phyloP scores from a whole-genome alignment of 495 filamentous ascomycete genomes.

The Polyplosphaeria fusca region DNA sequence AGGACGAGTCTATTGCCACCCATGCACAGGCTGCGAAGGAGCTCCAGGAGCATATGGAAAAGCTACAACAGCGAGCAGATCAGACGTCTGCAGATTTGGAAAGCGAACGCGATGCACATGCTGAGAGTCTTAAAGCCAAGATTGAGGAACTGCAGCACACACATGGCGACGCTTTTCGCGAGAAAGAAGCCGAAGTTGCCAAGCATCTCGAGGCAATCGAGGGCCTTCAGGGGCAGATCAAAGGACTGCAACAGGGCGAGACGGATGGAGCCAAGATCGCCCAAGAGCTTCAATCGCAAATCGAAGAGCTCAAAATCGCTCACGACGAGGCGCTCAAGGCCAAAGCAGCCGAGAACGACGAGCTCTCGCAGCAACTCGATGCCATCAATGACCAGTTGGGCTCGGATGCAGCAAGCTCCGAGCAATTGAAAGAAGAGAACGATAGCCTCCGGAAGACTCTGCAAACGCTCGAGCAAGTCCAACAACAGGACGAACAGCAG shows the following conservation, averaged over 20 bases:
- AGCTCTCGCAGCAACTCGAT: conserved; percentile 29
- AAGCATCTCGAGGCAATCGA: conserved; percentile 24
- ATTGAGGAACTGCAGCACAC: conserved; percentile 11
- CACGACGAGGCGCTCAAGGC: conserved; percentile 22
- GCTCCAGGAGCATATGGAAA: conserved; percentile 14
- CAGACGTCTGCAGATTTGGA: conserved; percentile 14
- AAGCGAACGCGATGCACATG: conserved; percentile 20
- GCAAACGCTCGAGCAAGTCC: conserved; percentile 22
- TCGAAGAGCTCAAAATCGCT: conserved; percentile 22
- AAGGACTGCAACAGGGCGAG: conserved; percentile 27
- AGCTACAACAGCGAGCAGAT: conserved; percentile 18
- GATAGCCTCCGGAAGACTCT: conserved; percentile 27
- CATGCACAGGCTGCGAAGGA: conserved; percentile 21
- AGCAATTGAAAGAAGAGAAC: conserved; percentile 22
- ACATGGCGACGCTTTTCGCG: conserved; percentile 12
- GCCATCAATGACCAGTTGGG: conserved; percentile 29
- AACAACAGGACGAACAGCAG: conserved; percentile 22
- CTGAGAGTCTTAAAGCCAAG: conserved; percentile 9
- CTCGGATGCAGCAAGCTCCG: conserved; percentile 15
- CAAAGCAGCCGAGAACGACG: conserved; percentile 26
- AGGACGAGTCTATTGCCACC: conserved; percentile 19
- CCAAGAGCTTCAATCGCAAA: conserved; percentile 26
- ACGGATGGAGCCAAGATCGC: conserved; percentile 29
- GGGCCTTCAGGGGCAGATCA: conserved; percentile 27
- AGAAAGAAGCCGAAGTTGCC: conserved; percentile 24